A percentile compares a stretch with the other conserved stretches of the same genome.
phyloP scores from a whole-genome alignment of 148 eudicot genomes.

The Polygonum maritimum region DNA sequence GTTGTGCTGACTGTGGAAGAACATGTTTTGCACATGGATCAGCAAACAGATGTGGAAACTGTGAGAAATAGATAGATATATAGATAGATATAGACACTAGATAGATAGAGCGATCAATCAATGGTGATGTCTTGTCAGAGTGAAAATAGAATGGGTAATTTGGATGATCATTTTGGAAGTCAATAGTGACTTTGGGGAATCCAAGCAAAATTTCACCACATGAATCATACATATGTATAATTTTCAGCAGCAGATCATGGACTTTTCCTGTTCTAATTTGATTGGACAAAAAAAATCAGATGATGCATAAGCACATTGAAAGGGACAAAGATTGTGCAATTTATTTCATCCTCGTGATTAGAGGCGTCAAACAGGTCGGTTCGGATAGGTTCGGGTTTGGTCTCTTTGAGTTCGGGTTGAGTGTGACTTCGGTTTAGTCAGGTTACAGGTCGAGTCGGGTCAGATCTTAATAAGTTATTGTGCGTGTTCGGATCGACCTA shows the following conservation, averaged over 20 bases:
- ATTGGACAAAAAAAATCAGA: no score
- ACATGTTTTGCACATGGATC: neutral
- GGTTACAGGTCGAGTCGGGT: no score
- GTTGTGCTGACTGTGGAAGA: neutral
- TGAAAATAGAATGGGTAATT: neutral
- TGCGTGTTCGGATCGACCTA: no score
- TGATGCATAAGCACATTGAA: no score
- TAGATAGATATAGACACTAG: neutral
- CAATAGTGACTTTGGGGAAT: neutral
- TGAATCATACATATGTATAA: neutral
- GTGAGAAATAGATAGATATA: conserved; percentile 2
- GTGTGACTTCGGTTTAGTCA: no score
- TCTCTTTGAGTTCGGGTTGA: no score
- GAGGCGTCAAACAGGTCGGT: no score
- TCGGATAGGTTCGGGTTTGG: no score
- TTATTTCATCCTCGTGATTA: no score
- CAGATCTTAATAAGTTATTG: no score
- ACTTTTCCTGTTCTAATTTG: neutral
- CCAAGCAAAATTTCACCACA: neutral
- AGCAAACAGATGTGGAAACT: neutral
- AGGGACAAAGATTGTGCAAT: no score
- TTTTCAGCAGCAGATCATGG: neutral
- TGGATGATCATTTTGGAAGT: neutral
- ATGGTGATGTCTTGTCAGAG: neutral
- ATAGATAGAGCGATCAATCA: no score